These are phyloP conservation scores for Yarrowia alimentaria DNA, from an alignment of 805 yeast genomes.

Conservation along the genomic window DNA sequence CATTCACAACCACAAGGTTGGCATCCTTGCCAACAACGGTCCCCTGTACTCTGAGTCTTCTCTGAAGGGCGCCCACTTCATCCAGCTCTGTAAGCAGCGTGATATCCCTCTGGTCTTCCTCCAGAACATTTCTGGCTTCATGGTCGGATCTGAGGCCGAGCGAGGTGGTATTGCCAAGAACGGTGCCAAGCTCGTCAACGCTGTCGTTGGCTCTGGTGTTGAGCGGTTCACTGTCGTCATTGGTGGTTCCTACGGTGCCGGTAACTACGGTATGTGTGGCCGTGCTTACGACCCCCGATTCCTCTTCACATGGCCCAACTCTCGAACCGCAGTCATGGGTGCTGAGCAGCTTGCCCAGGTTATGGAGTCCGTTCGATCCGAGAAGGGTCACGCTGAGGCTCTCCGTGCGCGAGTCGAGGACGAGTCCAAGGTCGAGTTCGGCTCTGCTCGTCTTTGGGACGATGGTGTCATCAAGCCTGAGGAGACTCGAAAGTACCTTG, in stretches of 20 bases:
- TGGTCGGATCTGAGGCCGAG: constrained; percentile 41
- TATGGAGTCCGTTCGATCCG: constrained; percentile 37
- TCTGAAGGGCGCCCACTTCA: constrained; percentile 40
- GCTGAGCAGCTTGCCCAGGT: constrained; percentile 40
- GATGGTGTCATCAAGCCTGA: constrained; percentile 39
- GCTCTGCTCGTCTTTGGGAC: constrained; percentile 40
- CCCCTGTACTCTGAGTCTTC: constrained; percentile 38
- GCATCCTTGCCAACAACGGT: constrained; percentile 40
- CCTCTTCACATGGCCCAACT: constrained; percentile 40
- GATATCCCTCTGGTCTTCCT: constrained; percentile 38
- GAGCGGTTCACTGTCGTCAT: constrained; percentile 39
- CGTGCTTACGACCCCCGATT: constrained; percentile 39
- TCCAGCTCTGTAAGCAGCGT: constrained; percentile 39
- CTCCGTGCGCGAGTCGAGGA: constrained; percentile 36
- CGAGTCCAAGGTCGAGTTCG: constrained; percentile 36
- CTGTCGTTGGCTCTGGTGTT: constrained; percentile 40
- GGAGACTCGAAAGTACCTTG: constrained; percentile 37
- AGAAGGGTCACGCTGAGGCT: constrained; percentile 32
- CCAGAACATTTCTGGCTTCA: constrained; percentile 40
- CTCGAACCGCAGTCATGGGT: constrained; percentile 40
- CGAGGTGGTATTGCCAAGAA: constrained; percentile 40
- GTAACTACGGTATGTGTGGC: constrained; percentile 41
- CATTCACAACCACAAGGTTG: constrained; percentile 38
- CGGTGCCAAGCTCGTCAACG: constrained; percentile 40
- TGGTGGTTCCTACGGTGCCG: constrained; percentile 41